These are phyloP conservation scores for Lactarius hatsudake DNA, from an alignment of 768 basidiomycete genomes.

Conservation along the genomic window DNA sequence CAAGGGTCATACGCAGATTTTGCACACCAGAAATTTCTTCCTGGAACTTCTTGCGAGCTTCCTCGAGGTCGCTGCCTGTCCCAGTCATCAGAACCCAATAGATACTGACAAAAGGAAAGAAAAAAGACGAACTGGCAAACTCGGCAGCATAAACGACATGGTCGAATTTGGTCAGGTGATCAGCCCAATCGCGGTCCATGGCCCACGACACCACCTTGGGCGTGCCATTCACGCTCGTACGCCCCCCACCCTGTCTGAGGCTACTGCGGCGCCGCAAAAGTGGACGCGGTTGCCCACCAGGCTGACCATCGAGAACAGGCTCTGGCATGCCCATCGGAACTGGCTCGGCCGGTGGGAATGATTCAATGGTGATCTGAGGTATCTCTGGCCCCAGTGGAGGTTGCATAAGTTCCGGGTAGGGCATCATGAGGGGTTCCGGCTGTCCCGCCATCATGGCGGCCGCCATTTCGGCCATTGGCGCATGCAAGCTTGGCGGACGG, in stretches of 20 bases:
- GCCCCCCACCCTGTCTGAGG: slow-evolving; percentile 46
- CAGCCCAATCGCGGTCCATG: slow-evolving; percentile 59
- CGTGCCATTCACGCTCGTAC: slow-evolving; percentile 48
- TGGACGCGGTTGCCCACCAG: slow-evolving; percentile 29
- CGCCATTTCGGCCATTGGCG: slow-evolving; percentile 25
- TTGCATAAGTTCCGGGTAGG: neutral
- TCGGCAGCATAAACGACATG: slow-evolving; percentile 42
- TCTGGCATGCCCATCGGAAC: neutral
- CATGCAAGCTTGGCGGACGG: slow-evolving; percentile 34
- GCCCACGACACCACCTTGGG: slow-evolving; percentile 75
- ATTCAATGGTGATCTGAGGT: slow-evolving; percentile 3
- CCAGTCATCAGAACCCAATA: neutral
- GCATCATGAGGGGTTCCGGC: slow-evolving; percentile 8
- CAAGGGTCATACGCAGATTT: slow-evolving; percentile 53
- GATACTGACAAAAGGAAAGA: no score
- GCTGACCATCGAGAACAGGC: slow-evolving; percentile 27
- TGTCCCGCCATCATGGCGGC: slow-evolving; percentile 18
- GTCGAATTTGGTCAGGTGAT: slow-evolving; percentile 51
- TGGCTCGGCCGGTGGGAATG: slow-evolving; percentile 5
- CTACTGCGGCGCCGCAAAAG: slow-evolving; percentile 57
- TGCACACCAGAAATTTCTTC: slow-evolving; percentile 63
- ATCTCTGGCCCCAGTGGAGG: neutral
- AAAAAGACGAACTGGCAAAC: slow-evolving; percentile 36
- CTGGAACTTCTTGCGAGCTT: slow-evolving; percentile 53
- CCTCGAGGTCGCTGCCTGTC: slow-evolving; percentile 58